Evolutionary conservation across 2,329 filamentous ascomycete genomes (phyloP), one percentile per base, ranked within the genome.

Genomic region (Aspergillus udagawae): DNA sequence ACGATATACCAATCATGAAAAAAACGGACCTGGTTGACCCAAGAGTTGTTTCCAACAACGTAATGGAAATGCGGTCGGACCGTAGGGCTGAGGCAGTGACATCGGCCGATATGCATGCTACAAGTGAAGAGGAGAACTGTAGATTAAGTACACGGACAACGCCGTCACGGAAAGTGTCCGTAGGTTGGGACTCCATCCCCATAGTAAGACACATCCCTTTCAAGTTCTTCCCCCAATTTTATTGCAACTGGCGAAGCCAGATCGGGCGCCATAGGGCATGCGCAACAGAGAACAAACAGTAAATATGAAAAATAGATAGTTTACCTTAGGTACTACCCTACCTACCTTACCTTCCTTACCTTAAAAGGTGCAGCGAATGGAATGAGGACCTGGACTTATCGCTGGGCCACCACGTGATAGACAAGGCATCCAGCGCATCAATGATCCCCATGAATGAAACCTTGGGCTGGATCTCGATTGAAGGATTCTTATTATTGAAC

Each of bases 341-440:
- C 4, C 28, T 29, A 10, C 28, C 9, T 25, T 25, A 29, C 28
- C 28, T 17, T 35, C 17, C 12, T 2, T 35, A 38, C 32, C 32
- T 38, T 17, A 35, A 23, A 23, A 25, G 29, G 14, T 38, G 14
- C 32, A 38, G 14, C 32, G 47, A 42, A 57, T 53, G 50, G 71
- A 59, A 42, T 17, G 23, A 59, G 38, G 29, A 10, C 25, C 28
- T 20, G 42, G 44, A 38, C 60, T 59, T 63, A 60, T 62, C 55
- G n/a, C 14, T 17, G 48, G 25, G 23, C 23, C 27, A 45, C 53
- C 65, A 67, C 65, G 63, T 65, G 65, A 63, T 54, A 41, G 27
- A 27, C 52, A 29, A 44, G 55, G 57, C 59, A 45, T 53, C 62
- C 55, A 60, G 44, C 53, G 54, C 55, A 61, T 57, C 51, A 56